Conservation (phyloP, 768 basidiomycete species). For the Mycena rosella region DNA sequence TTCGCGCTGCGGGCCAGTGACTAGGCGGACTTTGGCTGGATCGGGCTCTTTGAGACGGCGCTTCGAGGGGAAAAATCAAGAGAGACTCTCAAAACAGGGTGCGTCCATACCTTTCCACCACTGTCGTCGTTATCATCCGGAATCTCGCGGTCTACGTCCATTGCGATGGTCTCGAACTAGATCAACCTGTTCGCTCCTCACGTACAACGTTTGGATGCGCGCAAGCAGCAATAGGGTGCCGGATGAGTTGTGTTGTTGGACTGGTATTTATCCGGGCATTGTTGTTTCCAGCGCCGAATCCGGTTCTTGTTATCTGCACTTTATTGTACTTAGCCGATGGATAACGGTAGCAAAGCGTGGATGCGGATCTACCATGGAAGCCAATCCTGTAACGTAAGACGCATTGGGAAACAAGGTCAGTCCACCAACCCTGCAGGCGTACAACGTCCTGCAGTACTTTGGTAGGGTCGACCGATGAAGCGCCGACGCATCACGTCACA, state of each 20-base stretch:
- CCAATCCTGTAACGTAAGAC: not conserved
- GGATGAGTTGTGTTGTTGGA: conserved; percentile 2
- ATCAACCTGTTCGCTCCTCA: conserved; percentile 26
- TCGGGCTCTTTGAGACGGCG: not conserved
- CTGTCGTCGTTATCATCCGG: conserved; percentile 1
- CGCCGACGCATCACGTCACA: not conserved
- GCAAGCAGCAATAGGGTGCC: conserved; percentile 14
- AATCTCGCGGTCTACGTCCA: conserved; percentile 16
- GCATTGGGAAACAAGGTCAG: not conserved
- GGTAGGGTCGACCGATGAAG: not conserved
- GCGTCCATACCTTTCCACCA: conserved; percentile 15
- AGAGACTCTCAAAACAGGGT: conserved; percentile 16
- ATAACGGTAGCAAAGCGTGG: conserved; percentile 6
- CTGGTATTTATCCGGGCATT: conserved; percentile 21
- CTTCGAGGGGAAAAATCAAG: conserved; percentile 14
- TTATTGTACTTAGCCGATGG: conserved; percentile 26
- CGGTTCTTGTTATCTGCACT: conserved; percentile 15
- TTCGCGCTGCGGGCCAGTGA: conserved; percentile 20
- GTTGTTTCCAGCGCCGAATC: conserved; percentile 10
- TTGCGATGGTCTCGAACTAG: conserved; percentile 6
- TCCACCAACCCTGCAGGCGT: conserved; percentile 21
- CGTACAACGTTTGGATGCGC: conserved; percentile 30
- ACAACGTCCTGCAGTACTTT: conserved; percentile 24
- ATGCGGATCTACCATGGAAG: conserved; percentile 4
- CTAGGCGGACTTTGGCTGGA: conserved; percentile 14